These are phyloP conservation scores for Penicillium griseofulvum DNA, from an alignment of 2,329 filamentous ascomycete species.

Conservation along the genomic window DNA sequence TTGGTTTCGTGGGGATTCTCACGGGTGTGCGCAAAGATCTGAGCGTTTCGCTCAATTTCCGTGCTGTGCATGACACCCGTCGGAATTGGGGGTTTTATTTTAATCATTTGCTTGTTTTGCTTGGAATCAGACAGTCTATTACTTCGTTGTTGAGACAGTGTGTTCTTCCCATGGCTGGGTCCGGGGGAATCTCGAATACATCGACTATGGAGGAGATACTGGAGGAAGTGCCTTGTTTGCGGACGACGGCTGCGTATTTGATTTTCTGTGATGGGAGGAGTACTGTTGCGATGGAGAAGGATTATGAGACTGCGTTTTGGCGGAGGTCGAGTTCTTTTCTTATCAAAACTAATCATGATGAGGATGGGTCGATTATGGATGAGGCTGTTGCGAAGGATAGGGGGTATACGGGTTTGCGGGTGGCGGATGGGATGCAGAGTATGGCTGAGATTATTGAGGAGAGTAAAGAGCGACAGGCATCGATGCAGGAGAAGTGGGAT, in stretches of 20 bases:
- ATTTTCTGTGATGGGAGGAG: conserved; percentile 52
- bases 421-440: conserved; percentile 14
- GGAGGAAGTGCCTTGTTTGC: conserved; percentile 34
- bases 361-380: conserved; percentile 16
- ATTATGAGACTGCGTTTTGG: conserved; percentile 47
- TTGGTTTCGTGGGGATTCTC: conserved; percentile 51
- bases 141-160: conserved; percentile 49
- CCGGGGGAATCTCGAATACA: neutral
- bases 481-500: conserved; percentile 42
- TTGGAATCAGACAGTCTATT: conserved; percentile 55
- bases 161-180: neutral
- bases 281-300: conserved; percentile 56
- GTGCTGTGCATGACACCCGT: conserved; percentile 48
- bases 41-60: conserved; percentile 54
- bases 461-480: conserved; percentile 35
- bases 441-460: conserved; percentile 33
- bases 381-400: conserved; percentile 21
- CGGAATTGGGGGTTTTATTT: conserved; percentile 44
- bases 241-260: conserved; percentile 57
- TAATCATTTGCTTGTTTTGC: conserved; percentile 53
- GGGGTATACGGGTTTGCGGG: conserved; percentile 18
- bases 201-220: conserved; percentile 29
- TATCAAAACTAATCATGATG: conserved; percentile 58
- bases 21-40: conserved; percentile 49
- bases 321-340: conserved; percentile 53